Evolutionary conservation across 805 yeast species (phyloP), one percentile per base, ranked within the genome.

Genomic region (Cyberlindnera samutprakarnensis): DNA sequence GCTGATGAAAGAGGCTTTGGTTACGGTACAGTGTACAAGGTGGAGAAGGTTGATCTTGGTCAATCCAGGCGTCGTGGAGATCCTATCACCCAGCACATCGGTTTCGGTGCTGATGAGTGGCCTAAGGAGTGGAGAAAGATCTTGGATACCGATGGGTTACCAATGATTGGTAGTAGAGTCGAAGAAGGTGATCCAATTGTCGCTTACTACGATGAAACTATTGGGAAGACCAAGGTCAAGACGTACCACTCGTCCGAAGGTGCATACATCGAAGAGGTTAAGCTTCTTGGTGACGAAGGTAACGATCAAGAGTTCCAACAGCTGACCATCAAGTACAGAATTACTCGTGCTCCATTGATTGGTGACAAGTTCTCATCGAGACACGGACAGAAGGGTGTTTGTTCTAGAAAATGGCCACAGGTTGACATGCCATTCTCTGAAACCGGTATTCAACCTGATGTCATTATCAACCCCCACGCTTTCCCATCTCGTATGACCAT

Each of bases 401-500:
- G 96, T 64, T 88, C 97, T 8, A 81, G 96, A 59, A 90, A 88
- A 61, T 92, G 96, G 95, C 98, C 97, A 20, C 79, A 86, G 32
- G 68, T 85, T 42, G 97, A 92, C 59, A 78, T 92, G 95, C 98
- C 98, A 33, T 92, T 92, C 66, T 74, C 86, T 44, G 98, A 92
- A 63, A 68, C 84, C 21, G 98, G 98, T 51, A 90, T 92, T 40
- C 95, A 84, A 58, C 98, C 98, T 2, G 98, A 92, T 62, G 82
- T 92, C 47, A 92, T 92, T 54, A 92, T 92, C 54, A 92, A 92
- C 58, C 98, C 98, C 4, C 98, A 90, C 59, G 98, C 97, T 45
- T 92, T 90, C 90, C 98, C 98, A 48, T 90, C 97, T 30, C 92
- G 98, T 69, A 92, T 92, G 98, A 92, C 98, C 10, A 90, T 92